Percentiles rank a stretch among this genome's conserved stretches.
phyloP scores from a whole-genome alignment of 2,329 filamentous ascomycete species.

The Botrytis paeoniae region DNA sequence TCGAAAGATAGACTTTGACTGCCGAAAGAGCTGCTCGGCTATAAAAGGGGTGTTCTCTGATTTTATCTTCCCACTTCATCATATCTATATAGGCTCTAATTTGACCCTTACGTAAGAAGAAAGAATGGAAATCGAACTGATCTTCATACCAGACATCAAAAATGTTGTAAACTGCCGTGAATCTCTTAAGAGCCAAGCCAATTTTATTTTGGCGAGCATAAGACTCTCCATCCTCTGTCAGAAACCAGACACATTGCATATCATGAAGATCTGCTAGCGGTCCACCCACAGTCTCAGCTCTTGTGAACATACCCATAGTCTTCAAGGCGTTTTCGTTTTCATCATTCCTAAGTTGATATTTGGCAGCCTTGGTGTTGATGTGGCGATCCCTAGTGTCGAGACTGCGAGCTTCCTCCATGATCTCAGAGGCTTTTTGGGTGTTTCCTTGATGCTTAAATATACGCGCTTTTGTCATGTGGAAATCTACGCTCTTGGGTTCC shows the following conservation, averaged over 20 bases:
- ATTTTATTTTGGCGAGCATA: conserved; percentile 79
- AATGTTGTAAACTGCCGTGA: conserved; percentile 83
- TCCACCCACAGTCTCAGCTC: conserved; percentile 83
- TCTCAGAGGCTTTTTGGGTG: conserved; percentile 71
- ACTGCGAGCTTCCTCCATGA: conserved; percentile 82
- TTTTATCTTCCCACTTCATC: conserved; percentile 89
- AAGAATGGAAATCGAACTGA: conserved; percentile 98
- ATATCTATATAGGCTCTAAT: conserved; percentile 94
- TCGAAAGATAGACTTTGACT: conserved; percentile 72
- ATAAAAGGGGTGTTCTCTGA: conserved; percentile 92
- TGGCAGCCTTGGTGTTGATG: conserved; percentile 97
- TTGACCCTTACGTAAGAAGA: conserved; percentile 95
- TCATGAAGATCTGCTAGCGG: conserved; percentile 88
- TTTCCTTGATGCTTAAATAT: conserved; percentile 91
- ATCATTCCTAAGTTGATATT: conserved; percentile 92
- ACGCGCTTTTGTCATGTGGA: conserved; percentile 90
- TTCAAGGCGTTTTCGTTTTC: conserved; percentile 82
- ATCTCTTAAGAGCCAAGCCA: conserved; percentile 86
- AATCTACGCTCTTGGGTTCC: conserved; percentile 80
- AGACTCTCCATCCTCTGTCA: conserved; percentile 92
- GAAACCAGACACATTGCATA: conserved; percentile 98
- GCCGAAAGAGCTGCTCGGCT: conserved; percentile 78
- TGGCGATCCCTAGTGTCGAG: conserved; percentile 90
- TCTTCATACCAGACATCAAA: conserved; percentile 98
- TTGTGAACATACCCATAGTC: conserved; percentile 91